A percentile compares a stretch with the other conserved stretches of the same genome.
Evolutionary conservation across 1,284 basidiomycete genomes (phyloP).

Genomic region (Tilletia setariae): DNA sequence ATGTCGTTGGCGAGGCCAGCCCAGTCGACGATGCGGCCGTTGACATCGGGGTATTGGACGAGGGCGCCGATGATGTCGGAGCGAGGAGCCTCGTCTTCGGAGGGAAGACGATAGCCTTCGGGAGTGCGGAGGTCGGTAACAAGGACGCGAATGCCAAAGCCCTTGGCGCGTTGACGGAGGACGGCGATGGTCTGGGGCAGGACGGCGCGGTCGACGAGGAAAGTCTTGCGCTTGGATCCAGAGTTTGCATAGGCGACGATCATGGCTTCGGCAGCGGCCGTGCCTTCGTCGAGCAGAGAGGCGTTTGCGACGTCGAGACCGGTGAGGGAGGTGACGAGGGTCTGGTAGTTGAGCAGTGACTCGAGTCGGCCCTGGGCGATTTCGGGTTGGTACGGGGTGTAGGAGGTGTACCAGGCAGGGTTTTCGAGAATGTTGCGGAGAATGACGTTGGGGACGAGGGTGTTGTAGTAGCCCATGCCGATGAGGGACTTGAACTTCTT

Average conservation of each 20-base stretch:
- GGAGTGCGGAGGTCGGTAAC: conserved; percentile 38
- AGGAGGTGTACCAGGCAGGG: conserved; percentile 96
- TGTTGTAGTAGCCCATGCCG: conserved; percentile 88
- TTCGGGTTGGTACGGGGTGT: conserved; percentile 86
- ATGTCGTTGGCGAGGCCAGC: conserved; percentile 66
- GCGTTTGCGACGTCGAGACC: conserved; percentile 72
- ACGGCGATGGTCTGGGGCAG: conserved; percentile 52
- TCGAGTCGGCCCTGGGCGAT: conserved; percentile 87
- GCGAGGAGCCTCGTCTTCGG: conserved; percentile 57
- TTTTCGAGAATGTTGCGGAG: conserved; percentile 73
- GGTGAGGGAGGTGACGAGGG: conserved; percentile 91
- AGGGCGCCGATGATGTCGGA: conserved; percentile 76
- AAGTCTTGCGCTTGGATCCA: conserved; percentile 45
- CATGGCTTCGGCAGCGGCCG: conserved; percentile 53
- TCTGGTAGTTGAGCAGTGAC: conserved; percentile 94
- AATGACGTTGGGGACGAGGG: conserved; percentile 49
- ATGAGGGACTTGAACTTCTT: conserved; percentile 85
- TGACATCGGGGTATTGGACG: conserved; percentile 74
- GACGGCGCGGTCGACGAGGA: conserved; percentile 50
- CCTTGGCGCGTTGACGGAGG: conserved; percentile 48
- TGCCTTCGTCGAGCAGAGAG: conserved; percentile 51
- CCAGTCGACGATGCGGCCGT: conserved; percentile 81
- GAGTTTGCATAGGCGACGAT: conserved; percentile 43
- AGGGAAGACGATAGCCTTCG: conserved; percentile 38
- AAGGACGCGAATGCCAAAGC: conserved; percentile 51